A percentile compares a stretch with the other conserved stretches of the same genome.
Evolutionary conservation across 176 grass and related monocot genomes (phyloP).

Genomic region (Coix lacrymajobi): DNA sequence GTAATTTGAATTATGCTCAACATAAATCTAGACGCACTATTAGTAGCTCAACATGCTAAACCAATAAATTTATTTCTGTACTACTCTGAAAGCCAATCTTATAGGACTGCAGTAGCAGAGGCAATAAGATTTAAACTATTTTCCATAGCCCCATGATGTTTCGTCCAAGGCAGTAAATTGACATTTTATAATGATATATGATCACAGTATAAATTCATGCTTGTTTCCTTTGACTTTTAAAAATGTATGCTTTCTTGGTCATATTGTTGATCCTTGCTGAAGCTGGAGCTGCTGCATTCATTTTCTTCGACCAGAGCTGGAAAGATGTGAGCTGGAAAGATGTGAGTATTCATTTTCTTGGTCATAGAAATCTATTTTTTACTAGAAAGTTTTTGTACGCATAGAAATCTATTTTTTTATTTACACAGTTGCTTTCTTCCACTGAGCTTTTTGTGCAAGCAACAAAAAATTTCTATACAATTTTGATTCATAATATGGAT

Average conservation of each 20-base stretch:
- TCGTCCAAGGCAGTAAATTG: neutral
- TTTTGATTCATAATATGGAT: too few species aligned
- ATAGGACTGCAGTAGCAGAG: neutral
- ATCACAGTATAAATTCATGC: neutral
- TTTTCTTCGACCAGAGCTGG: conserved; percentile 97
- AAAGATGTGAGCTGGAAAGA: conserved; percentile 99
- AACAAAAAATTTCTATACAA: too few species aligned
- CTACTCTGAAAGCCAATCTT: neutral
- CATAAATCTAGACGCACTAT: neutral
- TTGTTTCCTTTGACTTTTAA: conserved; percentile 63
- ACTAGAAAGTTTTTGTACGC: too few species aligned
- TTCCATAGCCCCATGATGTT: neutral
- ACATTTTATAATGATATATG: neutral
- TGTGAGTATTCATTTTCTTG: too few species aligned
- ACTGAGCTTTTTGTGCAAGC: too few species aligned
- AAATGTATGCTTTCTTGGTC: conserved; percentile 79
- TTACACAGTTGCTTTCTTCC: too few species aligned
- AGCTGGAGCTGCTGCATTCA: conserved; percentile 84
- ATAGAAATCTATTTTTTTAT: too few species aligned
- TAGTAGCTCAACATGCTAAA: neutral
- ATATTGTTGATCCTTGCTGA: conserved; percentile 75
- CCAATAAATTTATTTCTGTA: neutral
- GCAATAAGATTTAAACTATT: neutral
- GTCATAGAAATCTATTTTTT: too few species aligned
- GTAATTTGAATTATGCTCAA: neutral